Conservation (phyloP, 805 yeast species). For the Candida ulmi region DNA sequence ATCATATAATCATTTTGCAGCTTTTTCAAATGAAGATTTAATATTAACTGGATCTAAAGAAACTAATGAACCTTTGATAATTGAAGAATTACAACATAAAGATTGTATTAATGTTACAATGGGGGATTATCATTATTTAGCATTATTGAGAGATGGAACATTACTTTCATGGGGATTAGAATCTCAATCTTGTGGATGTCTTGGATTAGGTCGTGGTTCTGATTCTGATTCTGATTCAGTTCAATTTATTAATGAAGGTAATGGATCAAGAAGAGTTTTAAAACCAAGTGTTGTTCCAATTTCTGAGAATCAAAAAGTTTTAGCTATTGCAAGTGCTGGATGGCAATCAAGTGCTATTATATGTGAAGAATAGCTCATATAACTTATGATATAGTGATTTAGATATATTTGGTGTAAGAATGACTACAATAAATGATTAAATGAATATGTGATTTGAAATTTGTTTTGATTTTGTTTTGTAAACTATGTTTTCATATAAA, state of each 20-base stretch:
- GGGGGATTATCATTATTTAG: conserved; percentile 70
- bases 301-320: conserved; percentile 28
- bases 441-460: neutral
- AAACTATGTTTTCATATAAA: too few species aligned
- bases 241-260: too few species aligned
- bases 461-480: neutral
- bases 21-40: conserved; percentile 44
- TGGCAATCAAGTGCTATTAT: conserved; percentile 75
- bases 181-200: conserved; percentile 55
- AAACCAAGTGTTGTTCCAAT: conserved; percentile 37
- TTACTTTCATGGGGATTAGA: conserved; percentile 67
- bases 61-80: conserved; percentile 27
- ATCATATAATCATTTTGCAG: conserved; percentile 47
- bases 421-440: neutral
- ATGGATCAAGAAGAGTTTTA: conserved; percentile 23
- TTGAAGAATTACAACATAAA: conserved; percentile 39
- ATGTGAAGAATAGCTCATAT: too few species aligned
- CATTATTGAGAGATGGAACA: conserved; percentile 53
- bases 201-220: too few species aligned
- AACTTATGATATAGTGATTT: neutral
- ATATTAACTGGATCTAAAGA: conserved; percentile 15
- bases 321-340: conserved; percentile 68
- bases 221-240: too few species aligned
- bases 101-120: conserved; percentile 51
- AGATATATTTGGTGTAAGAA: too few species aligned